Evolutionary conservation across 345 rosid genomes (phyloP), one percentile per base, ranked within the genome.

Genomic region (Theobroma cacao): DNA sequence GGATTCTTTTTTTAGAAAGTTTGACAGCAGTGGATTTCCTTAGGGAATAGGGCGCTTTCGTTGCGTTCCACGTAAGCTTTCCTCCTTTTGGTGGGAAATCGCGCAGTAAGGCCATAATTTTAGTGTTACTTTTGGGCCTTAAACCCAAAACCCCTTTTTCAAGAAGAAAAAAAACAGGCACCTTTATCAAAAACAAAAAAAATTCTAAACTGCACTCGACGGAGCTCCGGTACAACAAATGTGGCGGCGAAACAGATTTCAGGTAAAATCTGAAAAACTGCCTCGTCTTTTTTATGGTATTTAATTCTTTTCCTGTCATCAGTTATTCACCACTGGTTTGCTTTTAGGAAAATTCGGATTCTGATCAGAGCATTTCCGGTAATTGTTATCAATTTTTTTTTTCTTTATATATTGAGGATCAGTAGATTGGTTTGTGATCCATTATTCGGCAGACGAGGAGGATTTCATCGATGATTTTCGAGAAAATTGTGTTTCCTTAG

Each of bases 321-420:
- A 2, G 40, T 68, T 12, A 17, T 10, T 58, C n/a, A 58, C 40
- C 60, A 18, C 60, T 50, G 2, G 61, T 33, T 52, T 17, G 41
- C 2, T 20, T 65, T 52, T 74, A 91, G 93, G 89, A 75, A 61
- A 88, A 85, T 81, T 40, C 43, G 26, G 92, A 86, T 82, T 89
- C 92, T 40, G 95, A 88, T 79, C 91, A 82, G 80, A 93, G 93
- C 86, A 80, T 93, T 75, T 92, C 97, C 7, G 98, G 97, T 90
- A 87, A 81, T n/a, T 41, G 36, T 64, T 76, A n/a, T 52, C 41
- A 26, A 12, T 50, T 41, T 45, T 28, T 20, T 5, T 58, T 67
- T 40, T n/a, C 6, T 52, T 34, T 24, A n/a, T 73, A 31, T 41
- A 43, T 74, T 71, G 65, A 20, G 74, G 15, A 28, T 64, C 9